Base-by-base conservation (phyloP, 257 asterid genomes). In the Ilex aquifolium region DNA sequence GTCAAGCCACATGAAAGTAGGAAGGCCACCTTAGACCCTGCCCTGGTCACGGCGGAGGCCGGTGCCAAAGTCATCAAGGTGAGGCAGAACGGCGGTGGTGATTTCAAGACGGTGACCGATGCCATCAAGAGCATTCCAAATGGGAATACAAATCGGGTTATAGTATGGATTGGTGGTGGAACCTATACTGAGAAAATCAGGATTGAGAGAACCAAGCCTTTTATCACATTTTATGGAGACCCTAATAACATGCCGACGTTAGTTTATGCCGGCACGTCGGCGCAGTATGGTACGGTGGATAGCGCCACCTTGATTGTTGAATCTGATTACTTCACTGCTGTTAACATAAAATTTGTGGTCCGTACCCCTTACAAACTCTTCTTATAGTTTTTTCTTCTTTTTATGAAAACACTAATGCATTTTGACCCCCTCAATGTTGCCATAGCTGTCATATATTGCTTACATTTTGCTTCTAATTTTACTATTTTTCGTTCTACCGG, bases 301-400 rank as follows among this genome's bases (percentile, higher is more conserved):
- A 82, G 95, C 62, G 96, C 82, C 16, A 85, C 96, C 13, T 30
- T 89, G 62, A 66, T 64, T 2, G 79, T 74, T 12, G 82, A 79
- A 10, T 44, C 86, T 4, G 91, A 87, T 32, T 78, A 82, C 51
- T 92, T 92, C 60, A 72, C 10, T 7, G 91, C 82, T 3, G 80
- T 65, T 14, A 92, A 92, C 68, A 13, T 92, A 67, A 76, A 65
- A 14, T 16, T 92, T 10, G 80, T 57, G 95, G 99, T 92, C 15
- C 2, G 85, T 72, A 44, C 39, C 6, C 9, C 42, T 36, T 36
- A 8, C 42, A 21, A 21, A 4, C 42, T 8, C 5, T 36, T 36
- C 7, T 8, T 36, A 36, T 36, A 4, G 0, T 0, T 36, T 8
- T 36, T 36, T 36, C 42, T 36, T 36, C 42, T 36, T 36, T 8